These are phyloP conservation scores for Rhynchospora pubera DNA, from an alignment of 176 grass and related monocot species.

Conservation along the genomic window DNA sequence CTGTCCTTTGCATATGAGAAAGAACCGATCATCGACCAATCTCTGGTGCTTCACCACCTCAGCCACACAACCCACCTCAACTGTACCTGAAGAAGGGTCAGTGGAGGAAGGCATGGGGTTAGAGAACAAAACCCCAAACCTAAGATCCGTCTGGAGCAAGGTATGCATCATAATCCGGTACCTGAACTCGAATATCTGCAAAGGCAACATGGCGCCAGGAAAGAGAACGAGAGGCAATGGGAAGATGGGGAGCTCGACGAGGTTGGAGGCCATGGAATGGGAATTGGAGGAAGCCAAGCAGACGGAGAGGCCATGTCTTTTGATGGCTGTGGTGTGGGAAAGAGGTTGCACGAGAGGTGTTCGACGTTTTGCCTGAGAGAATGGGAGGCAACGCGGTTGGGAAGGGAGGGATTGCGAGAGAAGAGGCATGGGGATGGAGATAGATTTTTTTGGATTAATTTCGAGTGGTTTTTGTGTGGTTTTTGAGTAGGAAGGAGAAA, in stretches of 20 bases:
- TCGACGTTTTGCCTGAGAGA: conserved; percentile 29
- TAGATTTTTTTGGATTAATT: neutral
- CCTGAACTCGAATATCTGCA: conserved; percentile 98
- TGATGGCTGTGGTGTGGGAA: neutral
- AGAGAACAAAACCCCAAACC: conserved; percentile 30
- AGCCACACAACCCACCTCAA: conserved; percentile 76
- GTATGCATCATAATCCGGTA: conserved; percentile 99
- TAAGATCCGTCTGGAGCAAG: conserved; percentile 80
- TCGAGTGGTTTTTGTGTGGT: neutral
- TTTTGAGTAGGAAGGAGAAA: neutral
- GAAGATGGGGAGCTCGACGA: conserved; percentile 85
- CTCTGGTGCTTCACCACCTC: conserved; percentile 98
- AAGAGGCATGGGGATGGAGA: conserved; percentile 55
- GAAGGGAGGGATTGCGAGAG: conserved; percentile 59
- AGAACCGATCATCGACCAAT: conserved; percentile 90
- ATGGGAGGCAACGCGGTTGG: conserved; percentile 26
- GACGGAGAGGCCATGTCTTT: neutral
- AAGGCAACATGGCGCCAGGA: conserved; percentile 61
- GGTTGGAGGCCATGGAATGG: conserved; percentile 31
- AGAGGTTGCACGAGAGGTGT: conserved; percentile 28
- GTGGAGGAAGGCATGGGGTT: conserved; percentile 15
- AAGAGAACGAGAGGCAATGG: conserved; percentile 95
- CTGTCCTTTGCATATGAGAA: conserved; percentile 99
- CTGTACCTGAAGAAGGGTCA: conserved; percentile 49
- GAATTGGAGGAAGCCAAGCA: neutral